A percentile compares a stretch with the other conserved stretches of the same genome.
These are phyloP conservation scores for Fomitopsis pulvina DNA, from an alignment of 768 basidiomycete species.

Conservation along the genomic window DNA sequence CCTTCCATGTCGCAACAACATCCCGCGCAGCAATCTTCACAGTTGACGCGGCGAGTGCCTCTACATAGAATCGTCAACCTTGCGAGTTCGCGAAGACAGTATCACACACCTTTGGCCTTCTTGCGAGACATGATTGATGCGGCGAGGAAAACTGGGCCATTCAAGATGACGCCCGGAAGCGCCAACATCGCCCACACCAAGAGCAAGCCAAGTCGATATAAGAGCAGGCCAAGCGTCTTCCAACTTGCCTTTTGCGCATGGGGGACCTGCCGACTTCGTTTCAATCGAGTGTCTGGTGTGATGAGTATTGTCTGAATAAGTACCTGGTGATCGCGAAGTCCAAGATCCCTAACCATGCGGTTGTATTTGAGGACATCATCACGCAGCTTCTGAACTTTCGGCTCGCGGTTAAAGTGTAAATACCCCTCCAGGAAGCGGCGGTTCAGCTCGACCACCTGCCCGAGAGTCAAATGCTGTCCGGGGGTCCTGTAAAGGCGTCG, in stretches of 20 bases:
- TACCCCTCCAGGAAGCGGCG: conserved; percentile 92
- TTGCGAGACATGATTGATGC: conserved; percentile 82
- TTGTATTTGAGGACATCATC: conserved; percentile 86
- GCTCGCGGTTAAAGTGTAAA: conserved; percentile 86
- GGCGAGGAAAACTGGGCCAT: conserved; percentile 88
- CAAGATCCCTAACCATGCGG: conserved; percentile 78
- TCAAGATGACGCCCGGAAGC: conserved; percentile 85
- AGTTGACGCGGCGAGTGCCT: conserved; percentile 90
- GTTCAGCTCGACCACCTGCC: conserved; percentile 94
- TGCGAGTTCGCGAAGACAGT: not conserved
- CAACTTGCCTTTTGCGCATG: conserved; percentile 78
- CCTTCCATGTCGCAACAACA: conserved; percentile 97
- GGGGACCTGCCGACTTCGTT: conserved; percentile 53
- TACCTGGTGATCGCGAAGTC: conserved; percentile 91
- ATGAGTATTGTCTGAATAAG: conserved; percentile 7
- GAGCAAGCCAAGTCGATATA: conserved; percentile 76
- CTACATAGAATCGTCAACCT: conserved; percentile 31
- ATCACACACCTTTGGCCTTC: conserved; percentile 73
- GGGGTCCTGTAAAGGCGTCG: conserved; percentile 91
- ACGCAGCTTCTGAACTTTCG: conserved; percentile 75
- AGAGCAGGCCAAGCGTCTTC: conserved; percentile 79
- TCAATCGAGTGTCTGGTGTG: not conserved
- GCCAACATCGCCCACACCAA: conserved; percentile 78
- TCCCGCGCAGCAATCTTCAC: conserved; percentile 96
- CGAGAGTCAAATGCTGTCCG: conserved; percentile 86